Percentiles rank a stretch among this genome's conserved stretches.
Evolutionary conservation across 2,329 filamentous ascomycete species (phyloP).

Genomic region (Dryadomyces sulphureus): DNA sequence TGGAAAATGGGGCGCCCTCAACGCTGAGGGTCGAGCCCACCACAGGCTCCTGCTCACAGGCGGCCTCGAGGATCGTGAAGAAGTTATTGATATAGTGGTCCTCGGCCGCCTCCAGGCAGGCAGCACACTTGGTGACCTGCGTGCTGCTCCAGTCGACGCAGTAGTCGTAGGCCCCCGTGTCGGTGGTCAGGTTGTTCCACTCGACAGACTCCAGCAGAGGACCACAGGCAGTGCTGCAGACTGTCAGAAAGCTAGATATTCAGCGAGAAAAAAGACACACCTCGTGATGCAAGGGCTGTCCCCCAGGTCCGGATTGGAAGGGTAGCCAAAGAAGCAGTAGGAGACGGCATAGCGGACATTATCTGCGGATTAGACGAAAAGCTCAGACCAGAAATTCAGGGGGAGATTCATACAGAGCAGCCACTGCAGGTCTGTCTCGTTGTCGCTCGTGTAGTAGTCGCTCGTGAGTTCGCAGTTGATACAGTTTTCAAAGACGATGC

Average conservation of each 20-base stretch:
- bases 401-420: conserved; percentile 33
- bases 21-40: conserved; percentile 33
- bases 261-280: conserved; percentile 18
- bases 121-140: conserved; percentile 27
- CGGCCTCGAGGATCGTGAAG: conserved; percentile 36
- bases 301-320: conserved; percentile 24
- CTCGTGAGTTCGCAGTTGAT: conserved; percentile 37
- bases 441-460: conserved; percentile 19
- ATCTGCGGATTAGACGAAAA: conserved; percentile 21
- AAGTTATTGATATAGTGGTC: conserved; percentile 37
- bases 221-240: conserved; percentile 34
- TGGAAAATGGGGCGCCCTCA: conserved; percentile 37
- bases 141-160: conserved; percentile 32
- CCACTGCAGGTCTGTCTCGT: conserved; percentile 36
- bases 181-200: conserved; percentile 32
- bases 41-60: conserved; percentile 36
- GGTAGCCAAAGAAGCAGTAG: conserved; percentile 38
- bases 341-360: conserved; percentile 42
- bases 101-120: conserved; percentile 27
- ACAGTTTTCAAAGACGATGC: conserved; percentile 36
- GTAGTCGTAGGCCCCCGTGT: conserved; percentile 34
- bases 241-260: neutral
- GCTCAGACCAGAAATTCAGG: too few species aligned
- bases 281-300: conserved; percentile 36
- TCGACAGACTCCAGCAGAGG: conserved; percentile 29